Conservation (phyloP, 345 rosid genomes). For the Heritiera fomes region DNA sequence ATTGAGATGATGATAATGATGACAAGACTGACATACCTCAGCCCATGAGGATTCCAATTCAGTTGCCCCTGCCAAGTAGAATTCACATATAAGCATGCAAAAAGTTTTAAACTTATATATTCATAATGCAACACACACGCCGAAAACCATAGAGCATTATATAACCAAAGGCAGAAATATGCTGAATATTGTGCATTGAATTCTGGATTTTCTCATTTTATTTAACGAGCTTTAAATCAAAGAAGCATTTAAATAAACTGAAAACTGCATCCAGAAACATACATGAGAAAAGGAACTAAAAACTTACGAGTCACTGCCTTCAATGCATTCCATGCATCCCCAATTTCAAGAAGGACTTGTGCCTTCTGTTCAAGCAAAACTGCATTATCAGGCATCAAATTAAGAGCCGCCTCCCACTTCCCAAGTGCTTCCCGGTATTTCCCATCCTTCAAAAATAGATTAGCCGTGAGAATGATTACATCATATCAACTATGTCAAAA, state of each 20-base stretch:
- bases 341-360: conserved; percentile 84
- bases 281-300: neutral
- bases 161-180: neutral
- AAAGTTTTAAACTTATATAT: neutral
- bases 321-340: conserved; percentile 81
- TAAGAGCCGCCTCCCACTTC: conserved; percentile 89
- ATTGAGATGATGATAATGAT: too few relatives aligned
- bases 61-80: conserved; percentile 64
- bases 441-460: conserved; percentile 58
- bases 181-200: neutral
- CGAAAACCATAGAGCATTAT: neutral
- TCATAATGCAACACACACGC: neutral
- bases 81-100: neutral
- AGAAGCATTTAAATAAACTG: neutral
- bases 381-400: conserved; percentile 60
- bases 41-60: conserved; percentile 79
- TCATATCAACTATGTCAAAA: neutral
- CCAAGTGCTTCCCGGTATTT: conserved; percentile 80
- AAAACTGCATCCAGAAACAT: neutral
- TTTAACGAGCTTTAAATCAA: neutral
- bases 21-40: conserved; percentile 48
- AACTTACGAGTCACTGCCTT: conserved; percentile 75
- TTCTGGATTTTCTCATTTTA: neutral
- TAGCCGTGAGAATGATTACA: conserved; percentile 10
- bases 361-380: conserved; percentile 89